phyloP scores from a whole-genome alignment of 495 filamentous ascomycete species.

The Ramalina peruviana region DNA sequence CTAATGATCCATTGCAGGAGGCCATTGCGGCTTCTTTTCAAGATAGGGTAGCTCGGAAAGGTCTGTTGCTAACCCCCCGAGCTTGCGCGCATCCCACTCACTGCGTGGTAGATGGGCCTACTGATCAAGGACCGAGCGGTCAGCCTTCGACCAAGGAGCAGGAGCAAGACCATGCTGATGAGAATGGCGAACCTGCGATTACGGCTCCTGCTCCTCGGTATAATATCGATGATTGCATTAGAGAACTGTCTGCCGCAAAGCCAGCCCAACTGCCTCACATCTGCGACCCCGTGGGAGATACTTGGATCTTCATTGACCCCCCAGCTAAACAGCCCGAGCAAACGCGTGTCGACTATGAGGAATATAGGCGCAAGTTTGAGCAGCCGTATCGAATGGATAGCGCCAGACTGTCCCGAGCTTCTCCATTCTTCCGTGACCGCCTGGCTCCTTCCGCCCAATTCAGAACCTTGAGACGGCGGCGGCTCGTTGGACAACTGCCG shows the following conservation, averaged over 20 bases:
- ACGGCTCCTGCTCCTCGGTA: background rate
- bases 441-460: conserved; percentile 31
- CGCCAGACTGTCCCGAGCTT: conserved; percentile 32
- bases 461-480: conserved; percentile 23
- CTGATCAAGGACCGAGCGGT: background rate
- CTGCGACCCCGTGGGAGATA: conserved; percentile 31
- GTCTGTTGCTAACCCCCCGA: background rate
- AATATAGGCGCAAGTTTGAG: conserved; percentile 16
- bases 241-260: conserved; percentile 13
- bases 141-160: background rate
- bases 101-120: background rate
- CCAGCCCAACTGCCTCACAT: conserved; percentile 17
- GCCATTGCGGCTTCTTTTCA: background rate
- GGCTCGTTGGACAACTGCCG: conserved; percentile 21
- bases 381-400: conserved; percentile 30
- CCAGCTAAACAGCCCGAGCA: conserved; percentile 20
- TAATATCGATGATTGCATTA: conserved; percentile 12
- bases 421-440: conserved; percentile 32
- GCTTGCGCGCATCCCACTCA: background rate
- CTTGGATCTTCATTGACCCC: conserved; percentile 40
- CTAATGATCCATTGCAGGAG: background rate
- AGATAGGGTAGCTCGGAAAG: background rate
- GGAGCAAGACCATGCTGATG: background rate
- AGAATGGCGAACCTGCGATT: background rate
- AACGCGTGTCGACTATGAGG: conserved; percentile 4